phyloP scores from a whole-genome alignment of 2,329 filamentous ascomycete genomes.

The Botrytis paeoniae region DNA sequence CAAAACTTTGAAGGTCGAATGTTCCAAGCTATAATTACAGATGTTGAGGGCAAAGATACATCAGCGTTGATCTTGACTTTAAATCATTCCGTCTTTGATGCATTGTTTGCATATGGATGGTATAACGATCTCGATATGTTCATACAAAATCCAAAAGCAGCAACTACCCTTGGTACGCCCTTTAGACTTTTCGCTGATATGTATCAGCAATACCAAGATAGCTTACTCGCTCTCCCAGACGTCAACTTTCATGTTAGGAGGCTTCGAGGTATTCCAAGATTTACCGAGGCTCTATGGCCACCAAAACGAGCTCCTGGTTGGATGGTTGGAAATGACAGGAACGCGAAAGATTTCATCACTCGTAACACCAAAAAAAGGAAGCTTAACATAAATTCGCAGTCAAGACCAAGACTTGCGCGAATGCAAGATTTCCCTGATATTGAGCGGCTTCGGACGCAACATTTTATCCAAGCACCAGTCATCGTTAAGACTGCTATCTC shows the following conservation, averaged over 20 bases:
- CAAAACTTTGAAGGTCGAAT: background rate
- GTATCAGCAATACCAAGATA: background rate
- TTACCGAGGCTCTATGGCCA: background rate
- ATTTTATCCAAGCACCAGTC: background rate
- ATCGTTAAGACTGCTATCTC: background rate
- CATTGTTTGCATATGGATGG: conserved; percentile 3
- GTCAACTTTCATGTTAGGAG: conserved; percentile 4
- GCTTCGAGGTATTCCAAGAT: background rate
- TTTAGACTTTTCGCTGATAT: conserved; percentile 1
- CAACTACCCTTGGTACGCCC: background rate
- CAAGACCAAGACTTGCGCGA: background rate
- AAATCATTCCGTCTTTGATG: conserved; percentile 3
- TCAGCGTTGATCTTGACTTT: background rate
- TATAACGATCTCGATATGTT: conserved; percentile 7
- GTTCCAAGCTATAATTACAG: background rate
- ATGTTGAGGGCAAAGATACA: background rate
- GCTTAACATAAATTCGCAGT: background rate
- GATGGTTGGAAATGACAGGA: background rate
- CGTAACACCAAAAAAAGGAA: background rate
- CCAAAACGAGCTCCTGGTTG: background rate
- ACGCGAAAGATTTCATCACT: background rate
- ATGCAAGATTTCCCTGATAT: background rate
- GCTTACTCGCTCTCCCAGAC: background rate
- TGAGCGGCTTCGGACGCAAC: background rate
- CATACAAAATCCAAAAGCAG: background rate